Conservation (phyloP, 371 early-diverging fungal species). For the Rhizomucor miehei region DNA sequence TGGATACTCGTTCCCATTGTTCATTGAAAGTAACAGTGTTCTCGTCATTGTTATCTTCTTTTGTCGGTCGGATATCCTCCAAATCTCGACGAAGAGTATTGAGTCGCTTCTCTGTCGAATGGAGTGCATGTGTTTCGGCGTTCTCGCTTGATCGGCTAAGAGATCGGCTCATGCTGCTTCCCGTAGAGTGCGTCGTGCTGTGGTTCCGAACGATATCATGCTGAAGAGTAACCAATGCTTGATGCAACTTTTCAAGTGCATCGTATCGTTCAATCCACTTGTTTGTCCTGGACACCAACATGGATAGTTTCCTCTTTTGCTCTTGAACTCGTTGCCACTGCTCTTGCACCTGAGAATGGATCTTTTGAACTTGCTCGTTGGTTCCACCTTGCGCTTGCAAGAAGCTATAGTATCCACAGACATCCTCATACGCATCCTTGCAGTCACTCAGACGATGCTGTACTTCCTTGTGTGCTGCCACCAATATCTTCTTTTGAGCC, state of each 20-base stretch:
- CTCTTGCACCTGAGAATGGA: slow-evolving; percentile 24
- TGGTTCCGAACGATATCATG: slow-evolving; percentile 5
- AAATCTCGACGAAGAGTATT: slow-evolving; percentile 4
- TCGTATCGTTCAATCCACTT: slow-evolving; percentile 19
- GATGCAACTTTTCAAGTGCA: slow-evolving; percentile 8
- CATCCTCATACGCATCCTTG: slow-evolving; percentile 43
- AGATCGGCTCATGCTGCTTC: slow-evolving; percentile 5
- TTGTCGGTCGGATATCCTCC: neutral
- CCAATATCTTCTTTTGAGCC: slow-evolving; percentile 17
- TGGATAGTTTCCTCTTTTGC: slow-evolving; percentile 1
- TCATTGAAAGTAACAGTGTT: slow-evolving; percentile 19
- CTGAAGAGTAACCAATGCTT: slow-evolving; percentile 1
- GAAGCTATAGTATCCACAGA: slow-evolving; percentile 31
- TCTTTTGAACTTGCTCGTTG: slow-evolving; percentile 12
- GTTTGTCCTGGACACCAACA: slow-evolving; percentile 3
- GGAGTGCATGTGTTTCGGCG: neutral
- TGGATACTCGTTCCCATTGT: slow-evolving; percentile 9
- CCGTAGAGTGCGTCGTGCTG: neutral
- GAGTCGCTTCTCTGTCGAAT: slow-evolving; percentile 5
- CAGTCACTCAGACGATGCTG: slow-evolving; percentile 27
- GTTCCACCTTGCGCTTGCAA: slow-evolving; percentile 26
- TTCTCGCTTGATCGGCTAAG: slow-evolving; percentile 1
- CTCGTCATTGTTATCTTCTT: neutral
- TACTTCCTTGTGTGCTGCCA: slow-evolving; percentile 20
- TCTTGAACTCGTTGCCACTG: slow-evolving; percentile 15